Percentiles rank a stretch among this genome's conserved stretches.
Conservation (phyloP, 1,284 basidiomycete species). For the Phellopilus nigrolimitatus region DNA sequence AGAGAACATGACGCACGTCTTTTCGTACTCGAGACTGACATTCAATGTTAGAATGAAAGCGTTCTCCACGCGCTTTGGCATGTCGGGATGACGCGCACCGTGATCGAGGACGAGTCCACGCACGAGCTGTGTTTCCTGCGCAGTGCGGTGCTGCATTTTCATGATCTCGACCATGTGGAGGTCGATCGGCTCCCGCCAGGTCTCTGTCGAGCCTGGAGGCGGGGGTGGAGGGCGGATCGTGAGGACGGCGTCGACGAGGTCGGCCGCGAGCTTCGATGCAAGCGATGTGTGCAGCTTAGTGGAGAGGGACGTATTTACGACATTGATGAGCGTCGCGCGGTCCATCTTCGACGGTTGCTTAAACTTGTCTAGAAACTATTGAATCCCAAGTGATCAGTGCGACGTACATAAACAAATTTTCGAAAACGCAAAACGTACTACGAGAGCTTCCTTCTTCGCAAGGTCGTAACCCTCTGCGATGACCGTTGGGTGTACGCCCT, state of each 20-base stretch:
- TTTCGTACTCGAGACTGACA: conserved; percentile 98
- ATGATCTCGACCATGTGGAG: conserved; percentile 99
- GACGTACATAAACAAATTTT: background rate
- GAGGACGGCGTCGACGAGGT: conserved; percentile 94
- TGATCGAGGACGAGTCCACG: conserved; percentile 94
- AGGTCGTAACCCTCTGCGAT: conserved; percentile 95
- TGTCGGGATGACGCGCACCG: conserved; percentile 96
- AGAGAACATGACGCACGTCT: conserved; percentile 69
- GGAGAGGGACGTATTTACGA: conserved; percentile 91
- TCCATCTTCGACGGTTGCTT: conserved; percentile 75
- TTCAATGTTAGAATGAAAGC: conserved; percentile 95
- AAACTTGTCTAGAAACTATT: conserved; percentile 89
- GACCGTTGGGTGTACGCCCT: conserved; percentile 97
- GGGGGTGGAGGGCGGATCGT: conserved; percentile 77
- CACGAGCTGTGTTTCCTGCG: conserved; percentile 96
- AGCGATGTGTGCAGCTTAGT: conserved; percentile 88
- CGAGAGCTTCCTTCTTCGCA: conserved; percentile 92
- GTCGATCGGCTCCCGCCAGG: conserved; percentile 88
- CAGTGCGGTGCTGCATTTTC: conserved; percentile 99
- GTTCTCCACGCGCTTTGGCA: conserved; percentile 98
- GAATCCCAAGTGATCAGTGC: background rate
- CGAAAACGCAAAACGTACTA: conserved; percentile 47
- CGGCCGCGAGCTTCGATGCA: conserved; percentile 86
- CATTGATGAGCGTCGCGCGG: conserved; percentile 87
- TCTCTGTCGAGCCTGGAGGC: conserved; percentile 45